Conservation (phyloP, 257 asterid species). For the Penstemon davidsonii region DNA sequence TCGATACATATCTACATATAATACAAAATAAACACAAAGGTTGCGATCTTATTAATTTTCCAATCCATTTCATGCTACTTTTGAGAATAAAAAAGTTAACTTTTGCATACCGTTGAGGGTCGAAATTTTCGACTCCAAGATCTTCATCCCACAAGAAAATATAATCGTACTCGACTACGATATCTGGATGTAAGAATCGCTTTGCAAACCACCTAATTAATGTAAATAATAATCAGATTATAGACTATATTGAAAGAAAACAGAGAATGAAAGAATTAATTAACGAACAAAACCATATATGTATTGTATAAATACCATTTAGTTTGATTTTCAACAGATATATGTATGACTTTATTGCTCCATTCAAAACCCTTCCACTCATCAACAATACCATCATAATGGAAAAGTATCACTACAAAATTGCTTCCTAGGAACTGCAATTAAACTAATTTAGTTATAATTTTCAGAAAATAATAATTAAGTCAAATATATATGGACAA, state of each 20-base stretch:
- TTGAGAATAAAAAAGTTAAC: too few relatives aligned
- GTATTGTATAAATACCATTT: constrained; percentile 53
- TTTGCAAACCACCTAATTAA: constrained; percentile 81
- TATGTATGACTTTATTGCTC: constrained; percentile 64
- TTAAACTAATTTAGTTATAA: not conserved
- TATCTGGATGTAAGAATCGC: constrained; percentile 71
- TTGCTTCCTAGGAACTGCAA: constrained; percentile 63
- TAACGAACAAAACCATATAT: too few relatives aligned
- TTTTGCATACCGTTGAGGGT: constrained; percentile 36
- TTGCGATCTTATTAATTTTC: too few relatives aligned
- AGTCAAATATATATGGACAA: too few relatives aligned
- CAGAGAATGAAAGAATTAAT: too few relatives aligned
- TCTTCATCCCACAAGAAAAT: constrained; percentile 87
- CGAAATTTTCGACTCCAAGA: constrained; percentile 72
- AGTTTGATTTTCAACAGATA: constrained; percentile 74
- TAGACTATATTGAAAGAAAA: not conserved
- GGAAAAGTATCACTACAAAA: constrained; percentile 86
- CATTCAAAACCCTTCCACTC: constrained; percentile 68
- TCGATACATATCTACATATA: constrained; percentile 43
- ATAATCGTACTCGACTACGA: constrained; percentile 59
- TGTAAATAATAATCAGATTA: constrained; percentile 4
- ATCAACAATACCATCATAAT: constrained; percentile 79
- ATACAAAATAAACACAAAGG: too few relatives aligned
- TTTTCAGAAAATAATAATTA: too few relatives aligned
- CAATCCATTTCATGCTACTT: too few relatives aligned